Percentiles rank a stretch among this genome's conserved stretches.
Conservation (phyloP, 2,329 filamentous ascomycete genomes). For the Fusarium sp. region DNA sequence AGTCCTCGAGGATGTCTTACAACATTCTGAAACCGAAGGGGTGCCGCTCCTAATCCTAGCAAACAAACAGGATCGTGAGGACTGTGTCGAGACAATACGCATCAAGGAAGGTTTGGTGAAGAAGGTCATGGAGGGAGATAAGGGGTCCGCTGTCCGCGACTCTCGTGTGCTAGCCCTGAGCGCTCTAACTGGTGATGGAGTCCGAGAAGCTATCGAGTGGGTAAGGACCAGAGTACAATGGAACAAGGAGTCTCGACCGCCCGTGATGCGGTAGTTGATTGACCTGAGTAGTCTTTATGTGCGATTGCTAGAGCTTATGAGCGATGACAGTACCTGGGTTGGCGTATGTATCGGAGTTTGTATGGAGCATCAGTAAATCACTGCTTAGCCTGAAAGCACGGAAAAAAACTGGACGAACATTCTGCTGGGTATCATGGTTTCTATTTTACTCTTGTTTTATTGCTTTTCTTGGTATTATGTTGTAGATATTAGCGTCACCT, state of each 20-base stretch:
- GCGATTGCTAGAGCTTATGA: conserved; percentile 31
- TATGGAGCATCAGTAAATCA: conserved; percentile 31
- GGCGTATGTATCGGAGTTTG: conserved; percentile 40
- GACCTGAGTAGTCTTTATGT: neutral
- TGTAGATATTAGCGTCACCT: conserved; percentile 56
- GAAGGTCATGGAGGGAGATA: conserved; percentile 95
- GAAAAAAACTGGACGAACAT: conserved; percentile 24
- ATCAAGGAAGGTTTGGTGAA: conserved; percentile 98
- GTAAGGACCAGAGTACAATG: conserved; percentile 90
- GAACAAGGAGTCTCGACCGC: conserved; percentile 94
- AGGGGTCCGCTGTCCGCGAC: conserved; percentile 86
- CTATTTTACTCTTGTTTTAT: conserved; percentile 39
- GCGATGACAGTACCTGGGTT: conserved; percentile 29
- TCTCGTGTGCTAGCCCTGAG: conserved; percentile 91
- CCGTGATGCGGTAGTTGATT: conserved; percentile 85
- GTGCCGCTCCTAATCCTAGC: conserved; percentile 93
- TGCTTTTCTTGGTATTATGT: conserved; percentile 28
- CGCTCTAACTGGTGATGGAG: conserved; percentile 88
- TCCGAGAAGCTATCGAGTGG: conserved; percentile 98
- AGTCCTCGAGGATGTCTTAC: conserved; percentile 90
- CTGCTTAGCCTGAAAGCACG: conserved; percentile 25
- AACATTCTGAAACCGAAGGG: conserved; percentile 87
- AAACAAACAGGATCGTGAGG: conserved; percentile 98
- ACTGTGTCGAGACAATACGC: conserved; percentile 95
- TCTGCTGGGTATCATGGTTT: conserved; percentile 49